Conservation (phyloP, 306 rosid species). For the Vicia villosa region DNA sequence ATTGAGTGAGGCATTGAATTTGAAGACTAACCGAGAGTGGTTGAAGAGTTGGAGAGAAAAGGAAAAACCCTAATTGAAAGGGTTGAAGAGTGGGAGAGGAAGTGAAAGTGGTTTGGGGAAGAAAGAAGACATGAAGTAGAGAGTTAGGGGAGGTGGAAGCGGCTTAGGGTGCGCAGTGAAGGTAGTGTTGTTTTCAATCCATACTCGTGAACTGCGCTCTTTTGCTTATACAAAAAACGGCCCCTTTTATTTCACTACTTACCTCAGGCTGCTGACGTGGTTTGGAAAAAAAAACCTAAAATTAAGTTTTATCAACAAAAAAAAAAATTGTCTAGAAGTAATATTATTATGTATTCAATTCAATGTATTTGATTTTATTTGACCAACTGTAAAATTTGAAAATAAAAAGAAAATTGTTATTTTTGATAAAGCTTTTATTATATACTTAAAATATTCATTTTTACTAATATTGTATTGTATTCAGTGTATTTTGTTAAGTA, state of each 20-base stretch:
- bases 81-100: not conserved
- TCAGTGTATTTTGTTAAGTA: too few relatives aligned
- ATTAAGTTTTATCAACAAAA: not conserved
- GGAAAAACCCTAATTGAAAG: constrained; percentile 34
- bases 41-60: not conserved
- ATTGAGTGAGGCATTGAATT: constrained; percentile 52
- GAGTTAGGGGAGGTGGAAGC: constrained; percentile 4
- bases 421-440: too few relatives aligned
- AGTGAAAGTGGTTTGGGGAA: not conserved
- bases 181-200: not conserved
- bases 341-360: too few relatives aligned
- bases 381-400: too few relatives aligned
- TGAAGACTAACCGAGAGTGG: not conserved
- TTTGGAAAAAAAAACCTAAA: not conserved
- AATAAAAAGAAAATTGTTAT: too few relatives aligned
- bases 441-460: too few relatives aligned
- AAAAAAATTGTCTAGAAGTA: not conserved
- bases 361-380: too few relatives aligned
- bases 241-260: not conserved
- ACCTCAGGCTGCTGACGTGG: not conserved
- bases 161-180: constrained; percentile 21
- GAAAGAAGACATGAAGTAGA: constrained; percentile 3
- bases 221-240: constrained; percentile 10
- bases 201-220: constrained; percentile 39
- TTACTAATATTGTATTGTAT: too few relatives aligned